Percentiles rank a stretch among this genome's conserved stretches.
Evolutionary conservation across 352 stramenopile species (phyloP).

Genomic region (Halophytophthora polymorphica): DNA sequence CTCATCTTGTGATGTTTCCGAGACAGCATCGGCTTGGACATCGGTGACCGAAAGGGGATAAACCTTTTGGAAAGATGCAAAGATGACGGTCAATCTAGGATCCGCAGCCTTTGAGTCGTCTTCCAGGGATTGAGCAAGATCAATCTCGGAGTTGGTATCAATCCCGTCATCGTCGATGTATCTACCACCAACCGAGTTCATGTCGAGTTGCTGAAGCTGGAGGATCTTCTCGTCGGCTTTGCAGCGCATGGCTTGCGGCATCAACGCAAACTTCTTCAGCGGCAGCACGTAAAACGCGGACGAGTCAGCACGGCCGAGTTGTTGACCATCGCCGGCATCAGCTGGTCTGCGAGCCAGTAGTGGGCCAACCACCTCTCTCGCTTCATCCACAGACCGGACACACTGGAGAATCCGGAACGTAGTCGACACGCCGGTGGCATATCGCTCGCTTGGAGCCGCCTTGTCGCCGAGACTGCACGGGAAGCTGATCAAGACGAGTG

Average conservation of each 20-base stretch:
- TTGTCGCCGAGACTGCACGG: constrained; percentile 6
- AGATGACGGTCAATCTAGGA: constrained; percentile 10
- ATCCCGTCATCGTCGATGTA: neutral
- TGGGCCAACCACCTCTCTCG: constrained; percentile 14
- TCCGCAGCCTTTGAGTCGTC: constrained; percentile 6
- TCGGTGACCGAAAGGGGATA: neutral
- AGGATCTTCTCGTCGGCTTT: constrained; percentile 29
- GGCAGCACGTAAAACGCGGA: constrained; percentile 28
- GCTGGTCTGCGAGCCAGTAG: constrained; percentile 4
- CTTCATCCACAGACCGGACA: constrained; percentile 2
- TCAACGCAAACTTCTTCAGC: constrained; percentile 38
- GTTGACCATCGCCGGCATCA: neutral
- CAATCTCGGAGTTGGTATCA: neutral
- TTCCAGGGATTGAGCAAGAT: neutral
- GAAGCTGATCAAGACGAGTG: constrained; percentile 34
- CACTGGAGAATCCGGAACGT: constrained; percentile 29
- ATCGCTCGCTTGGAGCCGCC: neutral
- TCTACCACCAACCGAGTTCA: neutral
- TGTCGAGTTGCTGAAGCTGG: constrained; percentile 27
- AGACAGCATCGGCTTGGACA: neutral
- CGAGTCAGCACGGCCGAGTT: neutral
- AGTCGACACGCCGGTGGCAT: constrained; percentile 16
- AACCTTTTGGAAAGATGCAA: constrained; percentile 45
- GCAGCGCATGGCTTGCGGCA: constrained; percentile 24
- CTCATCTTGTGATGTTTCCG: constrained; percentile 1